Evolutionary conservation across 1,284 basidiomycete species (phyloP), one percentile per base, ranked within the genome.

Genomic region (Trichosporon sp.): DNA sequence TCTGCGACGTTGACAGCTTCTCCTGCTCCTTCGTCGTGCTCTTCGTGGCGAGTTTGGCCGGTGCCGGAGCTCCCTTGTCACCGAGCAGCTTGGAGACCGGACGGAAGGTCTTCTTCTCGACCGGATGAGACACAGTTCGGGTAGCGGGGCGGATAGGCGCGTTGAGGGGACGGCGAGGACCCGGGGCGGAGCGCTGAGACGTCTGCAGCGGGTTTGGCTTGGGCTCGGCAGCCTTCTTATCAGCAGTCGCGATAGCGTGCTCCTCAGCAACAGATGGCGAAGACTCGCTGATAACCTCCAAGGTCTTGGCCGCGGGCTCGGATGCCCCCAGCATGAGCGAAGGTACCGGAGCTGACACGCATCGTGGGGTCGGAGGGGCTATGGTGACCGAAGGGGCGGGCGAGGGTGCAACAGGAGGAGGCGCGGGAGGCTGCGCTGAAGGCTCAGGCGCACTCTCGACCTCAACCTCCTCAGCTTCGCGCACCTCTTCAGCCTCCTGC

Each of bases 91-190:
- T 64, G 0, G 67, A 73, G 6, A 70, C 66, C 1, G 73, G 73
- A 16, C 69, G 65, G 68, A 74, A 74, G 32, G 69, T 63, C 66
- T 69, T 69, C 65, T 74, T 72, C 66, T 74, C 73, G 2, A 68
- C 61, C 1, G 70, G 67, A 11, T 67, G 35, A 3, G 59, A 63
- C 14, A 63, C 59, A 2, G 59, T 63, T 16, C 59, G 59, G 16
- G 14, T n/a, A 14, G 16, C 59, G 1, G 59, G 59, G 32, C 59
- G 59, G 16, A 63, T 35, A 1, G 59, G 59, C 14, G 59, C 59
- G 32, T 32, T 35, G 16, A 11, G 14, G 2, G 59, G 59, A 2
- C 59, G 59, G 32, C 59, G 59, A 19, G 59, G 59, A 14, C 59
- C 64, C 10, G 38, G 40, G 14, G 40, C 64, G 1, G 64, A 43